phyloP scores from a whole-genome alignment of 352 stramenopile species.

The Elongisporangium senticosum region DNA sequence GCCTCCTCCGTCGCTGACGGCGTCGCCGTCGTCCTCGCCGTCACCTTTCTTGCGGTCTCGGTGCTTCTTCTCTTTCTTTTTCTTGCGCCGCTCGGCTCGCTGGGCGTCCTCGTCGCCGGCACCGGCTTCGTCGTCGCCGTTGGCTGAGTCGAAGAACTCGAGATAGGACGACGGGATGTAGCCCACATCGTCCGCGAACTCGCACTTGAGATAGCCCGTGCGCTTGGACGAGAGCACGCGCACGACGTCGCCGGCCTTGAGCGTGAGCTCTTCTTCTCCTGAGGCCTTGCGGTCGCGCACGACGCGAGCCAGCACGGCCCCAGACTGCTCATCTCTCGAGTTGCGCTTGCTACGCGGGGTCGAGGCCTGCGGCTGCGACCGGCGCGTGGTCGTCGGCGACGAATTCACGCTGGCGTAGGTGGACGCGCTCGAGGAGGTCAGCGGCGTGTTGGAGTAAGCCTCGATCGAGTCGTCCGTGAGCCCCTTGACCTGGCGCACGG shows the following conservation, averaged over 20 bases:
- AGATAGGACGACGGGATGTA: conserved; percentile 83
- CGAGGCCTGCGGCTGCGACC: conserved; percentile 13
- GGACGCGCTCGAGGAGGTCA: conserved; percentile 14
- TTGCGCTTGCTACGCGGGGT: conserved; percentile 12
- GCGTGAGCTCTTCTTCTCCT: conserved; percentile 64
- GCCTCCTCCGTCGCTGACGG: conserved; percentile 38
- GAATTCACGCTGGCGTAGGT: conserved; percentile 63
- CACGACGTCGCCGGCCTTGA: conserved; percentile 59
- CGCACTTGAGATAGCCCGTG: conserved; percentile 80
- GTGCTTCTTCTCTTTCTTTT: conserved; percentile 59
- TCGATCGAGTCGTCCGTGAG: conserved; percentile 86
- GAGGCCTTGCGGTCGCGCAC: conserved; percentile 71
- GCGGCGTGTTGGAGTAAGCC: conserved; percentile 64
- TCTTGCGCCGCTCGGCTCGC: conserved; percentile 40
- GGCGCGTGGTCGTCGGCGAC: conserved; percentile 11
- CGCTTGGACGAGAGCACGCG: conserved; percentile 73
- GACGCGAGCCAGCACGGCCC: conserved; percentile 38
- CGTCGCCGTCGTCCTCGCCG: conserved; percentile 4
- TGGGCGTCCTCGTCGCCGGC: conserved; percentile 25
- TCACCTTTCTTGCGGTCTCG: conserved; percentile 28
- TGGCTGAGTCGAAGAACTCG: conserved; percentile 60
- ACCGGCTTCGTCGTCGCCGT: conserved; percentile 4
- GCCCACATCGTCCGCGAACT: conserved; percentile 58
- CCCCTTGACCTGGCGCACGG: conserved; percentile 70
- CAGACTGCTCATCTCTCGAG: conserved; percentile 15